Conservation (phyloP, 352 stramenopile species). For the Phytophthora foliorum region DNA sequence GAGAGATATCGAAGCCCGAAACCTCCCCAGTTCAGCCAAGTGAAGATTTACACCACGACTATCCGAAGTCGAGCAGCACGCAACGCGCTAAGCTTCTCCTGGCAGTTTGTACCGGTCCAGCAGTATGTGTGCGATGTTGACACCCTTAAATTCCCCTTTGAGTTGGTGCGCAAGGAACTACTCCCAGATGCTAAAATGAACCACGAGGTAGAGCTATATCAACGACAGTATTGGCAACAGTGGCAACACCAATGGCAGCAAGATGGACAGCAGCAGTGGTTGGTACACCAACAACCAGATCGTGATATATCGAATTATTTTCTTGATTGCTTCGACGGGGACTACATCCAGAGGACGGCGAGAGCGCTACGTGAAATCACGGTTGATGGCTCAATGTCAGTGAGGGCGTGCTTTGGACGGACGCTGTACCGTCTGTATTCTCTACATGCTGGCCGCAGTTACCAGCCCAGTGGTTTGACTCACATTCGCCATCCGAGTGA, state of each 20-base stretch:
- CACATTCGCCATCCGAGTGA: background rate
- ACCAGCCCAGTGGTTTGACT: background rate
- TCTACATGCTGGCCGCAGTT: background rate
- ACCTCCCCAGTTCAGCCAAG: background rate
- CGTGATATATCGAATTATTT: background rate
- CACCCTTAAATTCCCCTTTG: background rate
- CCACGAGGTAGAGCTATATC: background rate
- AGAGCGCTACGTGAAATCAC: background rate
- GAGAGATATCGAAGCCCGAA: background rate
- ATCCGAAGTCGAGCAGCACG: background rate
- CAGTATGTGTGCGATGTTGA: constrained; percentile 3
- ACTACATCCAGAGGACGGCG: background rate
- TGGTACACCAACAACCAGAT: background rate
- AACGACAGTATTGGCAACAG: background rate
- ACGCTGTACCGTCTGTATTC: background rate
- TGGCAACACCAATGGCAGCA: constrained; percentile 6
- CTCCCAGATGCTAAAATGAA: background rate
- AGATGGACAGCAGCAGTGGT: background rate
- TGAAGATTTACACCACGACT: background rate
- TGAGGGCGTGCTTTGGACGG: constrained; percentile 9
- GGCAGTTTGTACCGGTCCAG: background rate
- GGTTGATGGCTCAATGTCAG: background rate
- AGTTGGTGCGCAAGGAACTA: constrained; percentile 6
- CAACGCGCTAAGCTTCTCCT: constrained; percentile 1
- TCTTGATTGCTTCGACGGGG: constrained; percentile 5